A percentile compares a stretch with the other conserved stretches of the same genome.
These are phyloP conservation scores for Candida schatavii DNA, from an alignment of 805 yeast genomes.

Conservation along the genomic window DNA sequence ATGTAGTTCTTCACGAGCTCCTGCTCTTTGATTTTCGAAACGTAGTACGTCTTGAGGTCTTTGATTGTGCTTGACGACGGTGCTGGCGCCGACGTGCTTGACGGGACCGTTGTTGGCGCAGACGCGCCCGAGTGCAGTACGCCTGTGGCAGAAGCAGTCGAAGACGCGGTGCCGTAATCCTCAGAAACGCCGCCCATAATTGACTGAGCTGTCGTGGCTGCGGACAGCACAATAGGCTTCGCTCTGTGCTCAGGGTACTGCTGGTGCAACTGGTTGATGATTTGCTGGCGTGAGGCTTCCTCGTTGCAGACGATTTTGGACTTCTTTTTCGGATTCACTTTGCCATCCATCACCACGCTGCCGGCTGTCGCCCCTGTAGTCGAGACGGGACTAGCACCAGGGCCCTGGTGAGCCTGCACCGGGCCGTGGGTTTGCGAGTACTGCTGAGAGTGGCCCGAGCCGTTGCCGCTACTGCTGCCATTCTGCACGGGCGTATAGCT, in stretches of 20 bases:
- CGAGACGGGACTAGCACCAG: background rate
- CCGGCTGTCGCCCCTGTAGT: background rate
- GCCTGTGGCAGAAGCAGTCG: background rate
- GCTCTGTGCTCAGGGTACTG: slow-evolving; percentile 2
- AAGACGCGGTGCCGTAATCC: background rate
- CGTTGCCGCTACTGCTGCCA: background rate
- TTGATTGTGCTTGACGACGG: slow-evolving; percentile 7
- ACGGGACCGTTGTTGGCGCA: background rate
- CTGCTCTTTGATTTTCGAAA: slow-evolving; percentile 40
- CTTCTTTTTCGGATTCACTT: slow-evolving; percentile 11
- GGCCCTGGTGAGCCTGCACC: background rate
- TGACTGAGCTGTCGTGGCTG: background rate
- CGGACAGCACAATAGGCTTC: background rate
- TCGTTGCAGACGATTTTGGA: slow-evolving; percentile 9
- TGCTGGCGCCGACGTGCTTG: background rate
- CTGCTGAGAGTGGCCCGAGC: background rate
- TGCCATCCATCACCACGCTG: background rate
- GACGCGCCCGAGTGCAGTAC: background rate
- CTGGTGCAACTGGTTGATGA: slow-evolving; percentile 8
- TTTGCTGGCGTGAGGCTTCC: slow-evolving; percentile 5
- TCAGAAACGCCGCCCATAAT: background rate
- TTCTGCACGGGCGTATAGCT: background rate
- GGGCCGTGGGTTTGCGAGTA: too few species aligned
- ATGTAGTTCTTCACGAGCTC: slow-evolving; percentile 41
- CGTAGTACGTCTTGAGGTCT: slow-evolving; percentile 29